These are phyloP conservation scores for Phoenix dactylifera DNA, from an alignment of 176 grass and related monocot genomes.

Conservation along the genomic window DNA sequence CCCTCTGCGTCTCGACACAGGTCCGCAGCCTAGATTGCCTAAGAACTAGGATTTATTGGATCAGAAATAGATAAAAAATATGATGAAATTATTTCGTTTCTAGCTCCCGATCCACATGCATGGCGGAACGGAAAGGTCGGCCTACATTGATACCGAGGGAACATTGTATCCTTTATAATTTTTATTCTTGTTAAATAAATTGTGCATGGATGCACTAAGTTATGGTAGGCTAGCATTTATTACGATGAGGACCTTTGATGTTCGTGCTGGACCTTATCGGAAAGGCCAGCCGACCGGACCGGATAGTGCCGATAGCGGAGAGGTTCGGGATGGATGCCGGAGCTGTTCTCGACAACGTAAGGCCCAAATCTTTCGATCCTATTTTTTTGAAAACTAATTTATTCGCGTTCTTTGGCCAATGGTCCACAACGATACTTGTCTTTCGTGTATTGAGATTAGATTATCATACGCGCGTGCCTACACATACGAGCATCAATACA, in stretches of 20 bases:
- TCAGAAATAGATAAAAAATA: not conserved
- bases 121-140: slow-evolving; percentile 90
- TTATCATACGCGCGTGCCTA: slow-evolving; percentile 97
- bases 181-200: too few species aligned
- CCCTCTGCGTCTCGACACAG: slow-evolving; percentile 70
- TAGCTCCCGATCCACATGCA: slow-evolving; percentile 86
- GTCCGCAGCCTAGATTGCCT: not conserved
- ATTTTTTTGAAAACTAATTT: too few species aligned
- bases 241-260: too few species aligned
- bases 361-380: not conserved
- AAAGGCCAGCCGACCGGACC: slow-evolving; percentile 55
- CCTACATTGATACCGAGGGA: slow-evolving; percentile 39
- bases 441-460: slow-evolving; percentile 26
- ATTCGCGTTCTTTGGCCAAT: too few species aligned
- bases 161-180: slow-evolving; percentile 5
- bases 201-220: too few species aligned
- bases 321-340: slow-evolving; percentile 89
- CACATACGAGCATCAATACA: slow-evolving; percentile 88
- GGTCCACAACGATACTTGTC: not conserved
- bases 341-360: slow-evolving; percentile 80
- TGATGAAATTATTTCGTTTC: not conserved
- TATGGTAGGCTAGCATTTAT: too few species aligned
- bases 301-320: slow-evolving; percentile 88
- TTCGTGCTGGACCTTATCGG: too few species aligned
- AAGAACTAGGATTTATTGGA: too few species aligned